A percentile compares a stretch with the other conserved stretches of the same genome.
Conservation (phyloP, 306 rosid species). For the Fragaria iinumae region DNA sequence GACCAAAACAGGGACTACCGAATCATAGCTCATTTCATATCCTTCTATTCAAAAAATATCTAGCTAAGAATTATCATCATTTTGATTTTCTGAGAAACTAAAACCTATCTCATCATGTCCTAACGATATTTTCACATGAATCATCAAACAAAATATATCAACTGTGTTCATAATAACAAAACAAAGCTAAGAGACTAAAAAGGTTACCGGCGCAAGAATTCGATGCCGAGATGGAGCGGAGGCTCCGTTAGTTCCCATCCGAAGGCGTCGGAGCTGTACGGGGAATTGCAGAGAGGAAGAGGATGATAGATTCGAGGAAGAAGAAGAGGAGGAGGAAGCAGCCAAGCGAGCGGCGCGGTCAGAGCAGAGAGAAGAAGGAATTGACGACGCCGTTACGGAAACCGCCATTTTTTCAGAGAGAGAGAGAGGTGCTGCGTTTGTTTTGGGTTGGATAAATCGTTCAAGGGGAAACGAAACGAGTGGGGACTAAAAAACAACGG, state of each 20-base stretch:
- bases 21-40: neutral
- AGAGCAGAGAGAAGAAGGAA: conserved; percentile 37
- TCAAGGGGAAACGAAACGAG: neutral
- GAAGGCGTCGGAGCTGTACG: conserved; percentile 36
- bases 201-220: conserved; percentile 51
- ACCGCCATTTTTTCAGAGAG: conserved; percentile 50
- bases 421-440: neutral
- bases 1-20: neutral
- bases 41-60: neutral
- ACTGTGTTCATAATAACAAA: neutral
- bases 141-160: neutral
- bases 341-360: conserved; percentile 35
- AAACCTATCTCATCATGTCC: neutral
- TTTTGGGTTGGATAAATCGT: neutral
- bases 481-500: neutral
- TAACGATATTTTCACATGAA: neutral
- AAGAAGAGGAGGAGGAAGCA: conserved; percentile 17
- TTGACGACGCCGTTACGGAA: conserved; percentile 48
- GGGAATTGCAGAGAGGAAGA: conserved; percentile 53
- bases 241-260: conserved; percentile 29
- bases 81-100: neutral
- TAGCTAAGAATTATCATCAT: neutral
- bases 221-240: conserved; percentile 40
- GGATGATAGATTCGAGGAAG: conserved; percentile 27
- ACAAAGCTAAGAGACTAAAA: neutral